Percentiles rank a stretch among this genome's conserved stretches.
Evolutionary conservation across 345 rosid genomes (phyloP).

Genomic region (Lepidium didymum): DNA sequence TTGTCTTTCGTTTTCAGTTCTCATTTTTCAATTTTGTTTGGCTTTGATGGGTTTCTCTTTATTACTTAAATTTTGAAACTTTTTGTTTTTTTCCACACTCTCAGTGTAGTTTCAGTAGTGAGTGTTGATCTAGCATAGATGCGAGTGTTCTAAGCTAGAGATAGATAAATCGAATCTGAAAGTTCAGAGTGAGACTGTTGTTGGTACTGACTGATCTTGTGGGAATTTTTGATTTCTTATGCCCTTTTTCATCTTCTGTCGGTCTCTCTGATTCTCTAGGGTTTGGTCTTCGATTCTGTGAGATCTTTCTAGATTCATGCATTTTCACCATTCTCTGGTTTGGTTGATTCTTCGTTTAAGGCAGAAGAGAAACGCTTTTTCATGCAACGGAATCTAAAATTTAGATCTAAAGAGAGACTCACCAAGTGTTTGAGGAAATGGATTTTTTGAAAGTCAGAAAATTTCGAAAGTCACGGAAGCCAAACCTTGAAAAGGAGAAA

Average conservation of each 20-base stretch:
- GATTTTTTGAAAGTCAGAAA: constrained; percentile 66
- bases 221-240: background rate
- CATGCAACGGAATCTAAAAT: constrained; percentile 16
- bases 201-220: constrained; percentile 12
- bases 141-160: background rate
- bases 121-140: background rate
- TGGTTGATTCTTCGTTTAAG: constrained; percentile 4
- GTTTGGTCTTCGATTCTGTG: constrained; percentile 7
- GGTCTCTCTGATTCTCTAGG: background rate
- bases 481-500: constrained; percentile 37
- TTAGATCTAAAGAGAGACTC: constrained; percentile 6
- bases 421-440: constrained; percentile 37
- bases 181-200: background rate
- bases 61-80: background rate
- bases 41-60: background rate
- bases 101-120: constrained; percentile 22
- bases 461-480: constrained; percentile 52
- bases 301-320: constrained; percentile 21
- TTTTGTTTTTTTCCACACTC: background rate
- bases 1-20: constrained; percentile 1
- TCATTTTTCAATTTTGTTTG: constrained; percentile 1
- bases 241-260: background rate
- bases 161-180: constrained; percentile 4
- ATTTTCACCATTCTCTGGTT: background rate
- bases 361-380: background rate